These are phyloP conservation scores for Phytophthora capsici DNA, from an alignment of 352 stramenopile genomes.

Conservation along the genomic window DNA sequence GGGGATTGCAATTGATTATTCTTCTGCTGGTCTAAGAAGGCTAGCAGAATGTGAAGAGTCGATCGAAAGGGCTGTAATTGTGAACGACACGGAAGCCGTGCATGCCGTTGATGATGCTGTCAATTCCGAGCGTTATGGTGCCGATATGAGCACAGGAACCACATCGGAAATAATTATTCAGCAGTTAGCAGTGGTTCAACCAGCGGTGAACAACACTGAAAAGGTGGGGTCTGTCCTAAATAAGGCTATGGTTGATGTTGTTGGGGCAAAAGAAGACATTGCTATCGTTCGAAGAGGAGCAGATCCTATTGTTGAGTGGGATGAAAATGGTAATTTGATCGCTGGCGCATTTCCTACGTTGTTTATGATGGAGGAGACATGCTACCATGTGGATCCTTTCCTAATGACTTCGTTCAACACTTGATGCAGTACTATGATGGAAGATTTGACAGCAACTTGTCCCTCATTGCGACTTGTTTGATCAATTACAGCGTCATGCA, in stretches of 20 bases:
- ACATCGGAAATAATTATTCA: not conserved
- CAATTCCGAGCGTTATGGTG: not conserved
- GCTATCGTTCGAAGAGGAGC: not conserved
- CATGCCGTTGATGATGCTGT: not conserved
- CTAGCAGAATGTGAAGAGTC: not conserved
- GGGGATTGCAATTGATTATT: not conserved
- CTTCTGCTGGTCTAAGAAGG: too few species aligned
- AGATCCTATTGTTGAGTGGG: not conserved
- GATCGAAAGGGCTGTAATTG: not conserved
- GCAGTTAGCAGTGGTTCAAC: not conserved
- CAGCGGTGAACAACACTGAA: not conserved
- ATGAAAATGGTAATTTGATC: not conserved
- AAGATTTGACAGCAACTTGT: not conserved
- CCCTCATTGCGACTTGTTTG: not conserved
- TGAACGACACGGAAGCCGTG: not conserved
- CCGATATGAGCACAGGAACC: too few species aligned
- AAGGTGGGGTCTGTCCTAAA: not conserved
- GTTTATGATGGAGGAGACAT: constrained; percentile 2
- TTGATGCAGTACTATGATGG: not conserved
- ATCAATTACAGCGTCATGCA: not conserved
- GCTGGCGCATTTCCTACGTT: too few species aligned
- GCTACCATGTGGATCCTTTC: constrained; percentile 1
- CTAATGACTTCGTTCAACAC: not conserved
- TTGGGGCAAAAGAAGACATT: not conserved
- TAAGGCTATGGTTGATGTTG: not conserved